Evolutionary conservation across 495 filamentous ascomycete genomes (phyloP).

Genomic region (Aspergillus saccharolyticus): DNA sequence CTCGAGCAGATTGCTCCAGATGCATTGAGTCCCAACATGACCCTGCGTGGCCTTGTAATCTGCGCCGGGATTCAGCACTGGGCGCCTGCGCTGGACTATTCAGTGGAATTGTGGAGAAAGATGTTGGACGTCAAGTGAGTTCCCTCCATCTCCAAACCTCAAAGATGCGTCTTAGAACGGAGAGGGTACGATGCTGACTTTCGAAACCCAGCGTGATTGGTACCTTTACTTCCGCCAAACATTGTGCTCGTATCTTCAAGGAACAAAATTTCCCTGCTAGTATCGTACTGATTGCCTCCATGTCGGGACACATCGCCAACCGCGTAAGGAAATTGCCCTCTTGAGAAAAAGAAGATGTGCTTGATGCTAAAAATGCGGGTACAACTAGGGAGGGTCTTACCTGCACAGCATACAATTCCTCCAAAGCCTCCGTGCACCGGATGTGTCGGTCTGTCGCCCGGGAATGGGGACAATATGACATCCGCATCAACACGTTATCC

Average conservation of each 20-base stretch:
- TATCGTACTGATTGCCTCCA: slow-evolving; percentile 68
- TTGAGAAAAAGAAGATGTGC: background rate
- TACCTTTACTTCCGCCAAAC: slow-evolving; percentile 66
- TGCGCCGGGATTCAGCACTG: slow-evolving; percentile 76
- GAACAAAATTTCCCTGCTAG: slow-evolving; percentile 48
- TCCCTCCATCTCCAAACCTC: background rate
- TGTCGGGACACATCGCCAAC: slow-evolving; percentile 77
- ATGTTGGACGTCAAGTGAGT: slow-evolving; percentile 62
- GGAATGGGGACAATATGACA: slow-evolving; percentile 45
- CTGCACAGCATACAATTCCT: slow-evolving; percentile 62
- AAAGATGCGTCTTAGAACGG: too few relatives aligned
- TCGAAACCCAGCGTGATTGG: slow-evolving; percentile 59
- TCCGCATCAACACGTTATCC: slow-evolving; percentile 39
- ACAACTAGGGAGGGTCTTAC: slow-evolving; percentile 51
- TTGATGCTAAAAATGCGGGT: background rate
- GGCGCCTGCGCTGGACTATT: slow-evolving; percentile 59
- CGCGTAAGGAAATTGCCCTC: slow-evolving; percentile 23
- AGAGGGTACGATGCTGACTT: background rate
- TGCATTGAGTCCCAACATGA: slow-evolving; percentile 34
- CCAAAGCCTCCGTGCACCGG: slow-evolving; percentile 62
- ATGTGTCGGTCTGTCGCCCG: slow-evolving; percentile 59
- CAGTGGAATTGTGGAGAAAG: slow-evolving; percentile 52
- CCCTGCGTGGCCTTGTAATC: slow-evolving; percentile 71
- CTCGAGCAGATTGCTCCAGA: slow-evolving; percentile 43
- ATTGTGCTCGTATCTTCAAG: slow-evolving; percentile 64